Conservation (phyloP, 441 rosid species). For the Corymbia calophylla region DNA sequence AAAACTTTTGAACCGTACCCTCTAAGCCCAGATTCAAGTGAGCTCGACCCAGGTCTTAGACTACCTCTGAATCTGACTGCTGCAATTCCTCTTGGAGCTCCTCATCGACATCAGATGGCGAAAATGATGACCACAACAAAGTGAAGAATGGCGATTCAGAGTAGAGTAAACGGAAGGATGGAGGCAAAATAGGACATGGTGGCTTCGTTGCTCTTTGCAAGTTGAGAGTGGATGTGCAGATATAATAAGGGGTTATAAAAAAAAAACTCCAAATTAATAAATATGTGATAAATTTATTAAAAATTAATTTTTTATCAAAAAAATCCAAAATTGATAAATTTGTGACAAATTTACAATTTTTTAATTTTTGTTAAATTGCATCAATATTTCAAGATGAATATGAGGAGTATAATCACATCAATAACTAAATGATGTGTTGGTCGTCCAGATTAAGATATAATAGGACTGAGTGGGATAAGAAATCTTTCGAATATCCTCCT, state of each 20-base stretch:
- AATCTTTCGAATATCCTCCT: accelerated
- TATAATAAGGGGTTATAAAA: not conserved
- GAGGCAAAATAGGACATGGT: not conserved
- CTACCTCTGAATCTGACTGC: not conserved
- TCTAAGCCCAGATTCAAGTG: conserved; percentile 31
- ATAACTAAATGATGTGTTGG: not conserved
- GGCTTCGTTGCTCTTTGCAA: not conserved
- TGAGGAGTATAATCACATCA: not conserved
- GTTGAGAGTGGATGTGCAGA: not conserved
- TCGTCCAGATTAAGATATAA: too few species aligned
- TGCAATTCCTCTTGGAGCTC: not conserved
- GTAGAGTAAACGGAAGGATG: not conserved
- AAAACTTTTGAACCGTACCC: conserved; percentile 30
- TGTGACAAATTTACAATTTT: too few species aligned
- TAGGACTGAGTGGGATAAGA: too few species aligned
- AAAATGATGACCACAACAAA: not conserved
- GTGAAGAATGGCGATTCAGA: not conserved
- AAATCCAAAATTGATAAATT: too few species aligned
- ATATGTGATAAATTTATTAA: too few species aligned
- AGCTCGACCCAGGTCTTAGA: not conserved
- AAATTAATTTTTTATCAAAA: too few species aligned
- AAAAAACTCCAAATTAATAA: too few species aligned
- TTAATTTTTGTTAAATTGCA: too few species aligned
- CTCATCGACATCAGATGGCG: not conserved
- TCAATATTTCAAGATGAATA: not conserved